Conservation (phyloP, 2,329 filamentous ascomycete genomes). For the Aspergillus pseudonomiae region DNA sequence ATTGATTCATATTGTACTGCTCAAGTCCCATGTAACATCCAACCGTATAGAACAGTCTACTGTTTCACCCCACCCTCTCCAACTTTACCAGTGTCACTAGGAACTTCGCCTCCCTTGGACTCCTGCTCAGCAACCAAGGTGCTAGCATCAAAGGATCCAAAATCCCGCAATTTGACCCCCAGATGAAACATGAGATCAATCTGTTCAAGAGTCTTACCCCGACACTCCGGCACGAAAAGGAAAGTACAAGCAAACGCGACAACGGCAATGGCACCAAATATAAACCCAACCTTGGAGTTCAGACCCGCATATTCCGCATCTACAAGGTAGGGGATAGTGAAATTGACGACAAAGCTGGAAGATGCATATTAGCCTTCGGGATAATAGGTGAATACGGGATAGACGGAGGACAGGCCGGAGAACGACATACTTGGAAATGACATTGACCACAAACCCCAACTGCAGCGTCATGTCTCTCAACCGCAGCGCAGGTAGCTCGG, state of each 20-base stretch:
- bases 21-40: not conserved
- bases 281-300: constrained; percentile 28
- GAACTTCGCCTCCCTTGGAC: not conserved
- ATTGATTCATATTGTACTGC: not conserved
- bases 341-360: constrained; percentile 32
- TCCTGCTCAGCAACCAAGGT: not conserved
- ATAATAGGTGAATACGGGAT: not conserved
- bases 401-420: not conserved
- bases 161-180: not conserved
- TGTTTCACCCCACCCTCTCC: not conserved
- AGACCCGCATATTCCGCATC: constrained; percentile 40
- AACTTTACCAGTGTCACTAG: not conserved
- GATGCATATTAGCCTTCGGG: not conserved
- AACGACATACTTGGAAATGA: constrained; percentile 8
- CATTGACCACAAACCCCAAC: constrained; percentile 11
- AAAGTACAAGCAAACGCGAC: constrained; percentile 28
- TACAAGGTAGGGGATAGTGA: constrained; percentile 44
- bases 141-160: not conserved
- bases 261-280: not conserved
- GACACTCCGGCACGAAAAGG: constrained; percentile 24
- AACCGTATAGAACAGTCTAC: not conserved
- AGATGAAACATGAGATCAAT: constrained; percentile 8
- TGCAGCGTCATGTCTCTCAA: constrained; percentile 13
- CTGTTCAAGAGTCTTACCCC: constrained; percentile 17
- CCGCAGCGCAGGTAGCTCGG: constrained; percentile 21